These are phyloP conservation scores for Candida namnaoensis DNA, from an alignment of 805 yeast species.

Conservation along the genomic window DNA sequence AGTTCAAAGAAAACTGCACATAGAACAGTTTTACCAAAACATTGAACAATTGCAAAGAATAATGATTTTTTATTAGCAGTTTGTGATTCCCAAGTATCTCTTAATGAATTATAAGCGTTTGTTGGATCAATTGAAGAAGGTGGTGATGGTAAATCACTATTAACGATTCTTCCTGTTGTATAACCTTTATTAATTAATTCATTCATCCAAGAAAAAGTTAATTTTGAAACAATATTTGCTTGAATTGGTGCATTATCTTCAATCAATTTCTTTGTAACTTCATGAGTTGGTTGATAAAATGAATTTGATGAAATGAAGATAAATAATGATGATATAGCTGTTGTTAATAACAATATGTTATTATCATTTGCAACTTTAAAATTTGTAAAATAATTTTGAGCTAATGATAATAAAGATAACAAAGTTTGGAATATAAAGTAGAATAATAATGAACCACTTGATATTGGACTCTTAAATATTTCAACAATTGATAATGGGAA, in stretches of 20 bases:
- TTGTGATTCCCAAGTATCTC: constrained; percentile 43
- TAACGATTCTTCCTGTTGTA: constrained; percentile 32
- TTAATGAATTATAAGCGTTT: constrained; percentile 39
- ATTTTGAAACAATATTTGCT: constrained; percentile 65
- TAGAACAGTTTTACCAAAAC: constrained; percentile 69
- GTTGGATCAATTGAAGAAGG: constrained; percentile 59
- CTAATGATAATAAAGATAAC: constrained; percentile 33
- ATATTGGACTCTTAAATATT: constrained; percentile 31
- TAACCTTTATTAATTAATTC: constrained; percentile 75
- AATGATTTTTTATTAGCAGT: constrained; percentile 35
- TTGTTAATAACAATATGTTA: constrained; percentile 20
- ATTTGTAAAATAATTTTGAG: constrained; percentile 26
- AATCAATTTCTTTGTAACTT: constrained; percentile 23
- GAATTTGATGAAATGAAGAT: constrained; percentile 24
- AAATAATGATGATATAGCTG: constrained; percentile 18
- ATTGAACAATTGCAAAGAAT: constrained; percentile 47
- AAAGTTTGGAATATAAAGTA: constrained; percentile 61
- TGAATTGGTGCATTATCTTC: constrained; percentile 35
- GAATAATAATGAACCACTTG: constrained; percentile 62
- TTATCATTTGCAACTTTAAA: constrained; percentile 9
- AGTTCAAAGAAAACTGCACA: constrained; percentile 68
- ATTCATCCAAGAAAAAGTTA: constrained; percentile 91
- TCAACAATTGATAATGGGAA: constrained; percentile 38
- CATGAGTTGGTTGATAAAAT: constrained; percentile 29
- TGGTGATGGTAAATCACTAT: constrained; percentile 69